Conservation (phyloP, 768 basidiomycete genomes). For the Lactarius pseudohatsudake region DNA sequence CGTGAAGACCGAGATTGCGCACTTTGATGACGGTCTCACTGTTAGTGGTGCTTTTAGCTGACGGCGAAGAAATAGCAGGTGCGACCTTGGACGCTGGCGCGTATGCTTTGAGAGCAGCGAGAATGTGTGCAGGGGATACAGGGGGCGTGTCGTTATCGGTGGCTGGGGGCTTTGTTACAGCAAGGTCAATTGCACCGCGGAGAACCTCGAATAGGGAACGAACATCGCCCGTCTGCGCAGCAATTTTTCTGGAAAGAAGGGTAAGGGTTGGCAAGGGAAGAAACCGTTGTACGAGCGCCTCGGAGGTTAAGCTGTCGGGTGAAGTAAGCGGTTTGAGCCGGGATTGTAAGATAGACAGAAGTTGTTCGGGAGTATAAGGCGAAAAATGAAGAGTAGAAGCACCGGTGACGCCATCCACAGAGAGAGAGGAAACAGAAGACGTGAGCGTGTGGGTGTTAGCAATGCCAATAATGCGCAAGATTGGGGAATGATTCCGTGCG, state of each 20-base stretch:
- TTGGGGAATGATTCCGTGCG: slow-evolving; percentile 50
- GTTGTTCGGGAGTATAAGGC: slow-evolving; percentile 72
- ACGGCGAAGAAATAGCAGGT: slow-evolving; percentile 40
- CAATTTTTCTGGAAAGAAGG: slow-evolving; percentile 77
- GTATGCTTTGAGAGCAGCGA: slow-evolving; percentile 74
- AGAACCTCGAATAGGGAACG: slow-evolving; percentile 78
- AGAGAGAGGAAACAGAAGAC: slow-evolving; percentile 44
- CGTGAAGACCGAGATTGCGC: slow-evolving; percentile 68
- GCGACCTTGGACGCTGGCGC: slow-evolving; percentile 37
- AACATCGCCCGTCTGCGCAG: slow-evolving; percentile 81
- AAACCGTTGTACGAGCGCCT: slow-evolving; percentile 46
- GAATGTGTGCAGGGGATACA: slow-evolving; percentile 66
- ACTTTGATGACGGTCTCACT: slow-evolving; percentile 70
- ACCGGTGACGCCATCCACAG: slow-evolving; percentile 33
- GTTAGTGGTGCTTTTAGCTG: slow-evolving; percentile 34
- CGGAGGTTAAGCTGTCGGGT: slow-evolving; percentile 29
- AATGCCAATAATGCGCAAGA: slow-evolving; percentile 75
- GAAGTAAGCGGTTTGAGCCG: slow-evolving; percentile 55
- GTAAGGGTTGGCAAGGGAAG: slow-evolving; percentile 63
- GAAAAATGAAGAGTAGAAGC: slow-evolving; percentile 75
- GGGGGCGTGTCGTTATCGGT: slow-evolving; percentile 35
- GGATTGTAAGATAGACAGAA: slow-evolving; percentile 64
- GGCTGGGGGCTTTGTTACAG: slow-evolving; percentile 35
- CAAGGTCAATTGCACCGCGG: slow-evolving; percentile 72
- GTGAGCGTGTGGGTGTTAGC: slow-evolving; percentile 88